A percentile compares a stretch with the other conserved stretches of the same genome.
These are phyloP conservation scores for Tephrocybe sp. DNA, from an alignment of 768 basidiomycete genomes.

Conservation along the genomic window DNA sequence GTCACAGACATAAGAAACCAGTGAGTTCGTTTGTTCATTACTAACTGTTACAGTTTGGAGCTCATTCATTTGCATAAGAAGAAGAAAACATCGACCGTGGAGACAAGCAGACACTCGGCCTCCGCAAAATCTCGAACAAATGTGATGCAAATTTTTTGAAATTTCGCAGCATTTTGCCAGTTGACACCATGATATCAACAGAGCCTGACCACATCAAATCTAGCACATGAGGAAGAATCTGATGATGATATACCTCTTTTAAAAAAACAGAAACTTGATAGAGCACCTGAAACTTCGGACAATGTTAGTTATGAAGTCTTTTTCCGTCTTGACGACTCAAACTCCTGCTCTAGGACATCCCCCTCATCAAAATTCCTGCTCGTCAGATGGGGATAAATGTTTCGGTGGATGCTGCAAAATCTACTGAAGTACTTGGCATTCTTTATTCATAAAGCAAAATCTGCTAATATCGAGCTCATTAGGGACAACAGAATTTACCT, in stretches of 20 bases:
- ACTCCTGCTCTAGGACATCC: conserved; percentile 4
- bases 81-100: conserved; percentile 4
- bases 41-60: no score
- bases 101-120: not conserved
- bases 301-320: conserved; percentile 6
- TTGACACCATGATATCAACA: not conserved
- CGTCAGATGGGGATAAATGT: conserved; percentile 10
- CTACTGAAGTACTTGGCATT: no score
- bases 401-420: not conserved
- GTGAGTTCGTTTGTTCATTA: conserved; percentile 3
- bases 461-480: no score
- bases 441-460: no score
- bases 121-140: conserved; percentile 7
- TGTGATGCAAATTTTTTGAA: not conserved
- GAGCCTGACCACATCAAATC: conserved; percentile 5
- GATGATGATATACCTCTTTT: conserved; percentile 15
- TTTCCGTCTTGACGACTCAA: not conserved
- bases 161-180: not conserved
- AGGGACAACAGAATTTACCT: no score
- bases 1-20: conserved; percentile 16
- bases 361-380: conserved; percentile 8
- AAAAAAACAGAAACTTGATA: conserved; percentile 11
- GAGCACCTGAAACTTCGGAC: conserved; percentile 7
- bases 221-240: conserved; percentile 8
- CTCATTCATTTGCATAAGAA: not conserved